Evolutionary conservation across 1,139 yeast species (phyloP).

Genomic region (Saccharomyces hybrid): DNA sequence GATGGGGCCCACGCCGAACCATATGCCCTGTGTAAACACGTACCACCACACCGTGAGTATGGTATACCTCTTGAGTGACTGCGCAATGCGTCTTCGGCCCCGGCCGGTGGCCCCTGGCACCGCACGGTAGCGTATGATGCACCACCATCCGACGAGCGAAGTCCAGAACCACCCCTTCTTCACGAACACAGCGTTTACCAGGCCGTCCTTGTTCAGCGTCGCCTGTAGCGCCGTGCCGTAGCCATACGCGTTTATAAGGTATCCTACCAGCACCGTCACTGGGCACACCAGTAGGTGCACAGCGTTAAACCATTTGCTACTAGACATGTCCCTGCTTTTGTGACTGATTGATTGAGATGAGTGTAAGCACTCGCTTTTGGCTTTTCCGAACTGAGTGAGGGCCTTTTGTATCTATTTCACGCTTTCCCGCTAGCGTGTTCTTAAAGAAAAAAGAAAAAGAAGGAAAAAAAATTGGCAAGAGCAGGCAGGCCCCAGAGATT

Average conservation of each 20-base stretch:
- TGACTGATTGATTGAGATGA: no score
- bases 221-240: slow-evolving; percentile 5
- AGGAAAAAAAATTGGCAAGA: no score
- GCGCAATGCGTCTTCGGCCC: no score
- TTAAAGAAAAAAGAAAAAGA: no score
- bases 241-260: slow-evolving; percentile 15
- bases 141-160: slow-evolving; percentile 37
- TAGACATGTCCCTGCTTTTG: no score
- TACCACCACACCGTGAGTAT: no score
- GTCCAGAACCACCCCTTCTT: slow-evolving; percentile 97
- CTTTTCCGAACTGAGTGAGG: no score
- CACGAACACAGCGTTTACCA: slow-evolving; percentile 68
- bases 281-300: slow-evolving; percentile 28
- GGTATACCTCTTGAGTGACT: no score
- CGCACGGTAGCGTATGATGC: slow-evolving; percentile 15
- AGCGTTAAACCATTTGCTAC: not conserved
- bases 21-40: slow-evolving; percentile 26
- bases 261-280: slow-evolving; percentile 27
- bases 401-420: not conserved
- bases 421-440: not conserved
- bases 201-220: slow-evolving; percentile 24
- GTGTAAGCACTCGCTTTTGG: no score
- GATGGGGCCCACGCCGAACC: slow-evolving; percentile 42
- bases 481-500: no score
- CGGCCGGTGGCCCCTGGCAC: no score